Evolutionary conservation across 1,284 basidiomycete species (phyloP).

Genomic region (Papiliotrema terrestris): DNA sequence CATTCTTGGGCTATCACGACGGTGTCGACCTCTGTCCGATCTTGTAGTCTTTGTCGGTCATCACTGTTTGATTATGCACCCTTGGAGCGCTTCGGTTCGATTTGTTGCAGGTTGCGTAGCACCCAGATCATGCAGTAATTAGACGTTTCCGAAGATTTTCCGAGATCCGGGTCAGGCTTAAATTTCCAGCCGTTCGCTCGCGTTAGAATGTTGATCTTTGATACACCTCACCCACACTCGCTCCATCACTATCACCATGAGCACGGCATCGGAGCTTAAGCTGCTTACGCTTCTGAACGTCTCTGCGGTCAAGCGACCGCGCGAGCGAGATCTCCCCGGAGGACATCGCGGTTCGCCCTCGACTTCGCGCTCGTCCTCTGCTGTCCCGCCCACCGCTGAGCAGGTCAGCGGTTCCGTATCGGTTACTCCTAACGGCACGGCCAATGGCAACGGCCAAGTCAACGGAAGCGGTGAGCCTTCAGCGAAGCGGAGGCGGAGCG

Average conservation of each 20-base stretch:
- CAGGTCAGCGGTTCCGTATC: conserved; percentile 11
- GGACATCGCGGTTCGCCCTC: conserved; percentile 54
- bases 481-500: conserved; percentile 37
- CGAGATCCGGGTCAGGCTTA: no score
- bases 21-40: no score
- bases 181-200: no score
- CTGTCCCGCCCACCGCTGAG: background rate
- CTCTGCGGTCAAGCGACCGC: conserved; percentile 62
- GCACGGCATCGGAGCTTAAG: conserved; percentile 63
- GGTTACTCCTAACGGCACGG: background rate
- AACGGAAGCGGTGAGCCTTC: background rate
- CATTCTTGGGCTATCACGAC: no score
- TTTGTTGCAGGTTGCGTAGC: no score
- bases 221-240: background rate
- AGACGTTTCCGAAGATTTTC: no score
- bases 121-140: no score
- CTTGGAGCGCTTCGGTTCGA: no score
- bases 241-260: conserved; percentile 22
- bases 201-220: background rate
- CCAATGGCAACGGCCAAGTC: background rate
- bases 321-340: conserved; percentile 48
- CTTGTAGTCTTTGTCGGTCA: no score
- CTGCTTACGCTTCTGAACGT: conserved; percentile 93
- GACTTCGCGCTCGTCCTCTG: conserved; percentile 5
- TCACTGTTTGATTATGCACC: no score